These are phyloP conservation scores for Oryza australiensis DNA, from an alignment of 176 grass and related monocot species.

Conservation along the genomic window DNA sequence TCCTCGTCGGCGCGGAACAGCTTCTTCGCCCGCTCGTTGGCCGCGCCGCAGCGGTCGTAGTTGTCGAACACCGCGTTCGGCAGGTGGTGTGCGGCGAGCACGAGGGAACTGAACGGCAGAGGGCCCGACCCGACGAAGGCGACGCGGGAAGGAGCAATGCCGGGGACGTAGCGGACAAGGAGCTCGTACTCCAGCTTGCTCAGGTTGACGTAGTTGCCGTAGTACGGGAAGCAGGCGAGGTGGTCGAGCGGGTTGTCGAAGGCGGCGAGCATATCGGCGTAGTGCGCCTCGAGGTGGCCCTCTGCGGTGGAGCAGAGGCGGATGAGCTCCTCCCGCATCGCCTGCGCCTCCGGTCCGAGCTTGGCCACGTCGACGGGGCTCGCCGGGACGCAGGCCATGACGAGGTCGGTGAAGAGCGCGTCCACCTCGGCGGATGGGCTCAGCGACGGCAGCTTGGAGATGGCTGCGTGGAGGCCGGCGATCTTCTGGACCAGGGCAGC, in stretches of 20 bases:
- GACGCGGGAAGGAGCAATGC: constrained; percentile 23
- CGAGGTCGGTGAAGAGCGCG: constrained; percentile 74
- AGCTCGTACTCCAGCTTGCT: constrained; percentile 73
- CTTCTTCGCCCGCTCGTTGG: constrained; percentile 53
- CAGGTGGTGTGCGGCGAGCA: constrained; percentile 54
- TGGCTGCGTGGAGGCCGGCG: constrained; percentile 40
- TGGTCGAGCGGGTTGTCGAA: constrained; percentile 81
- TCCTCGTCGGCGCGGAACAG: constrained; percentile 50
- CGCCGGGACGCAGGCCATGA: constrained; percentile 63
- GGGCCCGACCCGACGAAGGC: constrained; percentile 73
- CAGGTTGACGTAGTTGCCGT: constrained; percentile 77
- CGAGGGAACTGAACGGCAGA: constrained; percentile 57
- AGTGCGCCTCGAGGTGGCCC: constrained; percentile 70
- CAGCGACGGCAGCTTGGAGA: constrained; percentile 56
- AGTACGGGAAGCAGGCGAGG: constrained; percentile 69
- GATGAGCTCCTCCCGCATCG: constrained; percentile 62
- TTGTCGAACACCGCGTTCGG: constrained; percentile 43
- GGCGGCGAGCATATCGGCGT: constrained; percentile 58
- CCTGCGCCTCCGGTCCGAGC: constrained; percentile 43
- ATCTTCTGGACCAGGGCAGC: constrained; percentile 57
- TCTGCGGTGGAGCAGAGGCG: constrained; percentile 66
- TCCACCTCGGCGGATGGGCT: constrained; percentile 56
- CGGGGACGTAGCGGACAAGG: constrained; percentile 40
- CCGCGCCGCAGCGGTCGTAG: constrained; percentile 47
- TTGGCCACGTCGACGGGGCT: constrained; percentile 62